Evolutionary conservation across 1,284 basidiomycete species (phyloP).

Genomic region (Phaffia rhodozyma): DNA sequence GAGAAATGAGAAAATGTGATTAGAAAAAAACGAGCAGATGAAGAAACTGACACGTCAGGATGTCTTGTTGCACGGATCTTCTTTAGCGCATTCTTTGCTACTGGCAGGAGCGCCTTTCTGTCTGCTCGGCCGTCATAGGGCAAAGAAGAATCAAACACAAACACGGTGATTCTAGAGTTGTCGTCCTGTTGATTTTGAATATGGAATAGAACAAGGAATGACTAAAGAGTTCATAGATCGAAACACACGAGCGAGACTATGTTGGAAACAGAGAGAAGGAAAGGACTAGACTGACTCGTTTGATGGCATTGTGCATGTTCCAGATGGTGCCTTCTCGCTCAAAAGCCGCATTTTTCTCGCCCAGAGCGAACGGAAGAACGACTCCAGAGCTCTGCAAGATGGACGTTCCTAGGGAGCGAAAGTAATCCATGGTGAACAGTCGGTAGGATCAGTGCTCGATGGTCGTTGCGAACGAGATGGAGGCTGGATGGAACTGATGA

Average conservation of each 20-base stretch:
- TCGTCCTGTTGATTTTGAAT: slow-evolving; percentile 56
- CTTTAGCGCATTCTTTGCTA: slow-evolving; percentile 82
- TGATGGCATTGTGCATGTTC: slow-evolving; percentile 75
- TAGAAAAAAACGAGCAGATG: neutral
- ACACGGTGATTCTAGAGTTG: slow-evolving; percentile 65
- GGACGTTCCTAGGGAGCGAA: slow-evolving; percentile 43
- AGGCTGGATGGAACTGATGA: no score
- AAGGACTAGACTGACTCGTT: slow-evolving; percentile 48
- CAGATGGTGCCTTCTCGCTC: slow-evolving; percentile 57
- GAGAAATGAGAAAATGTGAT: neutral
- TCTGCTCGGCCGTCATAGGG: slow-evolving; percentile 37
- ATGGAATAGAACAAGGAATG: neutral
- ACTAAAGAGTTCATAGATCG: neutral
- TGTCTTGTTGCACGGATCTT: slow-evolving; percentile 86
- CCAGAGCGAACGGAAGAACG: slow-evolving; percentile 76
- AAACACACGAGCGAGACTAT: slow-evolving; percentile 6
- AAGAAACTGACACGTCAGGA: slow-evolving; percentile 56
- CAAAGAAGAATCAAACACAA: slow-evolving; percentile 62
- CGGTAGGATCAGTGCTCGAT: no score
- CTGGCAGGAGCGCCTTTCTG: slow-evolving; percentile 51
- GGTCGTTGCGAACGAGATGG: no score
- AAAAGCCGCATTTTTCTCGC: slow-evolving; percentile 55
- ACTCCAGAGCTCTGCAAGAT: slow-evolving; percentile 83
- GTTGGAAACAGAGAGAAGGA: slow-evolving; percentile 16
- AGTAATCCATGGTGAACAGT: slow-evolving; percentile 32